Evolutionary conservation across 257 asterid genomes (phyloP).

Genomic region (Nicotiana otophora): DNA sequence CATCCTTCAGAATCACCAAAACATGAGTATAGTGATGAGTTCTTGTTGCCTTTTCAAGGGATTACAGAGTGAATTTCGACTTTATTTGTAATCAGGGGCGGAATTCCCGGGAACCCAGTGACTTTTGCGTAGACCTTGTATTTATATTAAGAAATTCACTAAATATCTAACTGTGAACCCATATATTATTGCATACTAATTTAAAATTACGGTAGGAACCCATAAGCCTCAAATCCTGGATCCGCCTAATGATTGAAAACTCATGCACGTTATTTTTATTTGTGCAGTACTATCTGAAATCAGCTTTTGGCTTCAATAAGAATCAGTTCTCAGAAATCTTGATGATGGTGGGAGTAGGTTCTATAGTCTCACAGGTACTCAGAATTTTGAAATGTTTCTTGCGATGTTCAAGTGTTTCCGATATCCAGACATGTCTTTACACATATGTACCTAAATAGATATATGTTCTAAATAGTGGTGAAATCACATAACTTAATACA

Average conservation of each 20-base stretch:
- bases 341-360: constrained; percentile 86
- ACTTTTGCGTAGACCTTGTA: no score
- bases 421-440: background rate
- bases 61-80: background rate
- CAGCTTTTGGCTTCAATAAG: constrained; percentile 79
- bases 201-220: no score
- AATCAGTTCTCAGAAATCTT: constrained; percentile 83
- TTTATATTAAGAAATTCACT: no score
- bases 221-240: no score
- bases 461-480: background rate
- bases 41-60: background rate
- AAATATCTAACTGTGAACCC: no score
- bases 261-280: constrained; percentile 8
- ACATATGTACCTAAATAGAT: background rate
- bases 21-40: background rate
- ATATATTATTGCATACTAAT: no score
- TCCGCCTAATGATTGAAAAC: background rate
- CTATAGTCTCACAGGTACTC: constrained; percentile 87
- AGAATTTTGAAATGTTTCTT: background rate
- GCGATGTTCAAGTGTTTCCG: background rate
- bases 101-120: no score
- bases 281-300: constrained; percentile 82
- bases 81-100: no score
- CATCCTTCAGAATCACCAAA: background rate
- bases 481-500: background rate